A percentile compares a stretch with the other conserved stretches of the same genome.
These are phyloP conservation scores for Aspergillus nomiae DNA, from an alignment of 2,329 filamentous ascomycete species.

Conservation along the genomic window DNA sequence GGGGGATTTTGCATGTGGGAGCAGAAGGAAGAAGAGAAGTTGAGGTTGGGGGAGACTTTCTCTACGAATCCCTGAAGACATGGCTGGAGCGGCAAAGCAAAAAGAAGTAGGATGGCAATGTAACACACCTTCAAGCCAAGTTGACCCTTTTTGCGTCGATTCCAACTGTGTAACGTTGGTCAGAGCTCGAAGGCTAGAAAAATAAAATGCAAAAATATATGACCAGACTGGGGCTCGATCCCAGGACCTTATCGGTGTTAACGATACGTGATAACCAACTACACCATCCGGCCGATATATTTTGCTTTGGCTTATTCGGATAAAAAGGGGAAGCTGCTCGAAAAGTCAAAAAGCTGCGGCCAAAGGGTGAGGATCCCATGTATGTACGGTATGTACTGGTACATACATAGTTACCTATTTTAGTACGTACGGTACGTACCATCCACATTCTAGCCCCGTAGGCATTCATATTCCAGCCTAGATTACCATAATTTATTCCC, in stretches of 20 bases:
- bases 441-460: neutral
- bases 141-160: neutral
- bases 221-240: slow-evolving; percentile 6
- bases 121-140: neutral
- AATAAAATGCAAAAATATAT: neutral
- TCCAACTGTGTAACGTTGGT: neutral
- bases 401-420: neutral
- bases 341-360: no score
- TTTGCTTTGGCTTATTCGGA: fast-evolving
- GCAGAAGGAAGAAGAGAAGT: neutral
- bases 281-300: slow-evolving; percentile 4
- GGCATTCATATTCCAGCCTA: neutral
- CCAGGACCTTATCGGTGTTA: slow-evolving; percentile 6
- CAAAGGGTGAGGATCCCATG: neutral
- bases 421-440: neutral
- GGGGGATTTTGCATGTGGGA: neutral
- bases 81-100: neutral
- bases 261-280: slow-evolving; percentile 6
- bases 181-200: neutral
- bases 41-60: no score
- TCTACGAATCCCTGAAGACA: neutral
- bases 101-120: neutral
- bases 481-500: slow-evolving; percentile 2
- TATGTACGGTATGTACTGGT: slow-evolving; percentile 1
- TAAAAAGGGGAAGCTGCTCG: neutral